Conservation (phyloP, 441 rosid species). For the Gossypium gossypioides region DNA sequence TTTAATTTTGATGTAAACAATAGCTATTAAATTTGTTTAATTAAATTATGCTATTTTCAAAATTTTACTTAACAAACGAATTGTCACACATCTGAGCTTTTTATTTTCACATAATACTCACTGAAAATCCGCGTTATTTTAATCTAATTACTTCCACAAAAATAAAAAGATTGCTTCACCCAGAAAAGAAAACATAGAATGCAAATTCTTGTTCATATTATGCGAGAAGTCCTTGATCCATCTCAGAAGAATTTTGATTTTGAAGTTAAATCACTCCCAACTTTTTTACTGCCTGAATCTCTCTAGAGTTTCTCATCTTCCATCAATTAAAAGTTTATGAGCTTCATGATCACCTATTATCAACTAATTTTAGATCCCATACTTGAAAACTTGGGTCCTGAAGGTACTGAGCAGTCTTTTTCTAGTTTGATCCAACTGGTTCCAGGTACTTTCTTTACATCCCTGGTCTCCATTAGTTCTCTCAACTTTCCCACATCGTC, state of each 20-base stretch:
- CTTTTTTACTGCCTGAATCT: not conserved
- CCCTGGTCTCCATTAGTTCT: constrained; percentile 30
- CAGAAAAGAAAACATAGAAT: not conserved
- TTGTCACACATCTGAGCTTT: too few species aligned
- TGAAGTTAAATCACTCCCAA: not conserved
- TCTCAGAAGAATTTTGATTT: not conserved
- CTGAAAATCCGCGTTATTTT: too few species aligned
- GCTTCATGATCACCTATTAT: not conserved
- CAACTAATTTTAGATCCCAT: not conserved
- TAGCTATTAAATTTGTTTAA: too few species aligned
- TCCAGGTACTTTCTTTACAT: constrained; percentile 46
- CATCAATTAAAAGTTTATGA: not conserved
- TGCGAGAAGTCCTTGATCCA: not conserved
- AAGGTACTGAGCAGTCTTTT: not conserved
- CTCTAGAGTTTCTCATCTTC: too few species aligned
- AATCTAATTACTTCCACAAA: not conserved
- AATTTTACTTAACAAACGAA: too few species aligned
- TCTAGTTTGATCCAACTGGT: constrained; percentile 40
- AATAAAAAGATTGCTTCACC: not conserved
- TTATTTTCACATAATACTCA: too few species aligned
- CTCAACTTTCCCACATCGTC: constrained; percentile 33
- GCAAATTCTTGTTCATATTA: not conserved
- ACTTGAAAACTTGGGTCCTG: not conserved
- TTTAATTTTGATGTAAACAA: too few species aligned
- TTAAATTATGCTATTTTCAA: too few species aligned